Conservation (phyloP, 805 yeast genomes). For the Kuraishia hungarica region DNA sequence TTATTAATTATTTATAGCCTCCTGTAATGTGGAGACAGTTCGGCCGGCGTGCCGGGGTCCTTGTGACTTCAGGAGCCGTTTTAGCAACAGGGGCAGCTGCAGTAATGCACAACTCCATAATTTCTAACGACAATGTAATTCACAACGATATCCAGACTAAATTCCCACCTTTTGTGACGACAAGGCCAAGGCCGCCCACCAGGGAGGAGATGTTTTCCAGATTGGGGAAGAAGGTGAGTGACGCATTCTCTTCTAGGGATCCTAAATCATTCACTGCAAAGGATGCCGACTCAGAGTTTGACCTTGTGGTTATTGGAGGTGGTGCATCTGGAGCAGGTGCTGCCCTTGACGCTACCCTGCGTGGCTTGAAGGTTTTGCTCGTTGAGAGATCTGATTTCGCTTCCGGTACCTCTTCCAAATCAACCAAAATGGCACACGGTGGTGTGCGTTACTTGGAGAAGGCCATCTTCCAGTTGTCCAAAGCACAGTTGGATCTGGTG, state of each 20-base stretch:
- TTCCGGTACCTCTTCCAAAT: conserved; percentile 85
- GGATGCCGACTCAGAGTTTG: conserved; percentile 47
- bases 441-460: conserved; percentile 94
- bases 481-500: conserved; percentile 81
- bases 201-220: conserved; percentile 44
- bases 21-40: neutral
- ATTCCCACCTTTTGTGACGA: conserved; percentile 33
- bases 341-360: conserved; percentile 82
- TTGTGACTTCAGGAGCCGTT: neutral
- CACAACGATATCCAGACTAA: conserved; percentile 4
- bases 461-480: conserved; percentile 87
- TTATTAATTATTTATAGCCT: neutral
- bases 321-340: conserved; percentile 96
- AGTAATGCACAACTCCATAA: neutral
- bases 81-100: neutral
- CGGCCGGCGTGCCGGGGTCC: neutral
- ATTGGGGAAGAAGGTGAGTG: conserved; percentile 21
- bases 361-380: conserved; percentile 85
- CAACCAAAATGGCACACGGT: conserved; percentile 96
- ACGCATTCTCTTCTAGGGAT: neutral
- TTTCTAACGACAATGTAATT: neutral
- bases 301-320: conserved; percentile 86
- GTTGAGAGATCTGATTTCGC: conserved; percentile 88
- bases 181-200: conserved; percentile 43
- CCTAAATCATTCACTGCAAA: conserved; percentile 7